These are phyloP conservation scores for Infundibulicybe gibba DNA, from an alignment of 768 basidiomycete species.

Conservation along the genomic window DNA sequence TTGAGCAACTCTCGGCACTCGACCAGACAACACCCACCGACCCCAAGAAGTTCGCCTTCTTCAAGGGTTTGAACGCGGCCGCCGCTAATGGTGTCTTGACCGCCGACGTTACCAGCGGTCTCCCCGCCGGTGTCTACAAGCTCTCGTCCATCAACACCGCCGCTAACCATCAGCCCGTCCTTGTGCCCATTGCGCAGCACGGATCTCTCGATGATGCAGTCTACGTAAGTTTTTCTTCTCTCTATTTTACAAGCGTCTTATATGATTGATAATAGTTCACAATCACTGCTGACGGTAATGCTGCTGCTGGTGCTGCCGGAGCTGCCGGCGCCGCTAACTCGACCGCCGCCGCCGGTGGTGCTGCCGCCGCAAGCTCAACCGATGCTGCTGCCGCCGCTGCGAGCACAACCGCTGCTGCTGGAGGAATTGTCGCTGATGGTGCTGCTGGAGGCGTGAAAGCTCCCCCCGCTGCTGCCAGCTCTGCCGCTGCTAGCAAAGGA, in stretches of 20 bases:
- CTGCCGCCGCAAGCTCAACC: not conserved
- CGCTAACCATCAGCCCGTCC: constrained; percentile 45
- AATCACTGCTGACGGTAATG: constrained; percentile 13
- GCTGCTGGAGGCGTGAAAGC: constrained; percentile 1
- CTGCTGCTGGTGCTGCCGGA: not conserved
- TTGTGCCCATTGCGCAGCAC: no score
- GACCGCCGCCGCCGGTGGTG: not conserved
- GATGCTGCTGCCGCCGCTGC: constrained; percentile 9
- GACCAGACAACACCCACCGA: constrained; percentile 45
- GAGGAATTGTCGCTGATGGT: constrained; percentile 1
- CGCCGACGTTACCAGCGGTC: constrained; percentile 46
- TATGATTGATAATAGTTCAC: constrained; percentile 14
- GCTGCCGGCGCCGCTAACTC: constrained; percentile 10
- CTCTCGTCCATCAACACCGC: constrained; percentile 43
- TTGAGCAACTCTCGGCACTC: constrained; percentile 48
- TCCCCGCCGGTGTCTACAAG: constrained; percentile 49
- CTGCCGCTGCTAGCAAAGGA: constrained; percentile 3
- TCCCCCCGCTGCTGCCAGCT: constrained; percentile 6
- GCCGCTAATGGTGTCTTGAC: constrained; percentile 42
- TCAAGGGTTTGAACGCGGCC: constrained; percentile 47
- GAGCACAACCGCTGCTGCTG: constrained; percentile 4
- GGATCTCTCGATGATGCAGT: constrained; percentile 36
- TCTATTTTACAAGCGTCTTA: not conserved
- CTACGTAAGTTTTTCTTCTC: constrained; percentile 19
- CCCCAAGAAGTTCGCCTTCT: constrained; percentile 53